Percentiles rank a stretch among this genome's conserved stretches.
These are phyloP conservation scores for Dryadomyces quercus-mongolicae DNA, from an alignment of 2,329 filamentous ascomycete genomes.

Conservation along the genomic window DNA sequence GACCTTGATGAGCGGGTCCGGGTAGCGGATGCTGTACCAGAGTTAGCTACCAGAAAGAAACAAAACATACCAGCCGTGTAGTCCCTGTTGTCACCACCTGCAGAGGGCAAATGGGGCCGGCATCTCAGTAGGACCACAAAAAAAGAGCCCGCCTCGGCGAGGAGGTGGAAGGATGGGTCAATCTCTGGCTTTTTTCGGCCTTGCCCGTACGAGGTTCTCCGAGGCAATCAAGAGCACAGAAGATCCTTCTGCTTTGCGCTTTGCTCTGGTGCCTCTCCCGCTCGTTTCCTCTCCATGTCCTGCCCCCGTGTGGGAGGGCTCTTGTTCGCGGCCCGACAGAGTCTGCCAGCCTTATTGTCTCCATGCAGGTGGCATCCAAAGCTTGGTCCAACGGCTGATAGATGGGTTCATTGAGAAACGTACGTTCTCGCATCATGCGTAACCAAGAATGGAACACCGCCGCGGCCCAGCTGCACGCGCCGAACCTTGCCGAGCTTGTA, in stretches of 20 bases:
- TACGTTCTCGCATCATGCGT: slow-evolving; percentile 99
- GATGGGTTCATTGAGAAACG: slow-evolving; percentile 71
- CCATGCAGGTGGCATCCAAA: slow-evolving; percentile 52
- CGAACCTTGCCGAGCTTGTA: slow-evolving; percentile 99
- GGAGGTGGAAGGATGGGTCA: not conserved
- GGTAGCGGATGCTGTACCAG: slow-evolving; percentile 86
- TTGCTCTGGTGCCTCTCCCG: not conserved
- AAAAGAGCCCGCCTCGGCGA: too few species aligned
- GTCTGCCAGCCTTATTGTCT: not conserved
- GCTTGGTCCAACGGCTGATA: slow-evolving; percentile 99
- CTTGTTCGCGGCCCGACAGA: not conserved
- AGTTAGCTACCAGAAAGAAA: too few species aligned
- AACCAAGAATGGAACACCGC: slow-evolving; percentile 99
- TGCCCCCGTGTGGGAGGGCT: too few species aligned
- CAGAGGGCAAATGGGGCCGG: too few species aligned
- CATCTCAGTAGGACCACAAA: too few species aligned
- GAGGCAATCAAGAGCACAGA: not conserved
- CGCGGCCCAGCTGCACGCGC: slow-evolving; percentile 97
- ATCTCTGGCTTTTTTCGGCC: not conserved
- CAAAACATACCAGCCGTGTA: slow-evolving; percentile 11
- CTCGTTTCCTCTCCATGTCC: too few species aligned
- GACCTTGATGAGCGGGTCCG: slow-evolving; percentile 96
- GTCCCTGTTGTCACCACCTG: too few species aligned
- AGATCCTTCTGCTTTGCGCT: slow-evolving; percentile 5
- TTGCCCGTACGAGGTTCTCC: not conserved